Evolutionary conservation across 805 yeast species (phyloP).

Genomic region (Zygoascus bituminiphila): DNA sequence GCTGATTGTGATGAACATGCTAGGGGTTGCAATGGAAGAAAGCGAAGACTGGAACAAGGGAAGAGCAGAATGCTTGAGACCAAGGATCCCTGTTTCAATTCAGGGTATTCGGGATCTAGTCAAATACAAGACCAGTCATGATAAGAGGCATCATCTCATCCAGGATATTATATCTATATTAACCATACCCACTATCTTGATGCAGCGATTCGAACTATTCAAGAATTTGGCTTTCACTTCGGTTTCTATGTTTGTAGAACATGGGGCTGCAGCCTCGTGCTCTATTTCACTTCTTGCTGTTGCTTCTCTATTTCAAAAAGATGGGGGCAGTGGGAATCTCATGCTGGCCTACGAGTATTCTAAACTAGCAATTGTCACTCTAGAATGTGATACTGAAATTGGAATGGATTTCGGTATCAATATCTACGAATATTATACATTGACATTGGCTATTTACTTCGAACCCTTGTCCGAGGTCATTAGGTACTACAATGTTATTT

Average conservation of each 20-base stretch:
- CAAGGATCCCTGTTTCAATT: conserved; percentile 34
- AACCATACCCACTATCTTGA: conserved; percentile 29
- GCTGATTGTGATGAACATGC: conserved; percentile 28
- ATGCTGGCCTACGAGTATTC: conserved; percentile 36
- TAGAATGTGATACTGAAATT: conserved; percentile 29
- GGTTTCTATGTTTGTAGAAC: conserved; percentile 30
- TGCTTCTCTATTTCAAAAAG: conserved; percentile 28
- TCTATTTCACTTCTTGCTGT: conserved; percentile 35
- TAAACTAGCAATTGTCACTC: conserved; percentile 33
- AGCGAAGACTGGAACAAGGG: conserved; percentile 25
- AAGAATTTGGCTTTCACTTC: conserved; percentile 30
- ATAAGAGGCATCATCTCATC: conserved; percentile 27
- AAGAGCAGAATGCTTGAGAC: conserved; percentile 21
- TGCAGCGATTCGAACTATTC: conserved; percentile 26
- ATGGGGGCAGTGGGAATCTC: conserved; percentile 27
- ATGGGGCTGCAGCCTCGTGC: conserved; percentile 36
- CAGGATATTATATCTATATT: conserved; percentile 37
- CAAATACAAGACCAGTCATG: conserved; percentile 19
- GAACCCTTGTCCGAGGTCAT: conserved; percentile 35
- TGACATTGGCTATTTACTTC: conserved; percentile 35
- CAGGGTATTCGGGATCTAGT: conserved; percentile 32
- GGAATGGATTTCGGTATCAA: conserved; percentile 32
- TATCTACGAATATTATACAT: conserved; percentile 37
- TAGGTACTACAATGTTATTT: conserved; percentile 22
- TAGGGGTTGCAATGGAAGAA: conserved; percentile 31